Evolutionary conservation across 2,329 filamentous ascomycete species (phyloP).

Genomic region (Lasiodiplodia gonubiensis): DNA sequence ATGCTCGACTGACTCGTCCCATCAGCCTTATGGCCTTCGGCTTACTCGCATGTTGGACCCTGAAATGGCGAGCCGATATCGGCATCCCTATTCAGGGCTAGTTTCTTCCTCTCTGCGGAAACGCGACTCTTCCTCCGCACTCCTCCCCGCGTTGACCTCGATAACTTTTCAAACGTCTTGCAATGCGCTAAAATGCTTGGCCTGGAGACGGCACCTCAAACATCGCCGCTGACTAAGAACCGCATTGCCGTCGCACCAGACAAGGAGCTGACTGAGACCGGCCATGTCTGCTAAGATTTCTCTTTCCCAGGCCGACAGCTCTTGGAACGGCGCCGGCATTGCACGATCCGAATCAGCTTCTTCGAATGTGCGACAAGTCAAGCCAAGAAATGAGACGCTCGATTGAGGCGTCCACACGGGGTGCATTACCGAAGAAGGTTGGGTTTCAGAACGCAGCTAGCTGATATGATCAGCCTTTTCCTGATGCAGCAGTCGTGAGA

Average conservation of each 20-base stretch:
- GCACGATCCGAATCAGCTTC: background rate
- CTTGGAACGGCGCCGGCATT: background rate
- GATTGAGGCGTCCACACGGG: background rate
- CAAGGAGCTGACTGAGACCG: no score
- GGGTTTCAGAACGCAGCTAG: background rate
- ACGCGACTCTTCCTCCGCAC: background rate
- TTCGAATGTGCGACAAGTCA: background rate
- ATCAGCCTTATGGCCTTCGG: background rate
- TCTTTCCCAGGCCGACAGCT: no score
- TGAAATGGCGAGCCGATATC: slow-evolving; percentile 8
- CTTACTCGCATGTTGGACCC: slow-evolving; percentile 12
- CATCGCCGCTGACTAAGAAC: no score
- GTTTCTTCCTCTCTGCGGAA: background rate
- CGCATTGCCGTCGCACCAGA: no score
- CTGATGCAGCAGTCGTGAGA: slow-evolving; percentile 1
- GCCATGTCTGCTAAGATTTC: no score
- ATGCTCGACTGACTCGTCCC: background rate
- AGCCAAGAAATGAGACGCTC: background rate
- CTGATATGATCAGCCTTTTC: background rate
- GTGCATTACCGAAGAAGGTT: slow-evolving; percentile 4
- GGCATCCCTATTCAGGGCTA: background rate
- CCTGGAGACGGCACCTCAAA: no score
- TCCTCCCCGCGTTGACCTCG: no score
- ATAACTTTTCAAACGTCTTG: background rate
- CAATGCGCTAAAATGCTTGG: no score